These are phyloP conservation scores for Citrus hindsii DNA, from an alignment of 345 rosid species.

Conservation along the genomic window DNA sequence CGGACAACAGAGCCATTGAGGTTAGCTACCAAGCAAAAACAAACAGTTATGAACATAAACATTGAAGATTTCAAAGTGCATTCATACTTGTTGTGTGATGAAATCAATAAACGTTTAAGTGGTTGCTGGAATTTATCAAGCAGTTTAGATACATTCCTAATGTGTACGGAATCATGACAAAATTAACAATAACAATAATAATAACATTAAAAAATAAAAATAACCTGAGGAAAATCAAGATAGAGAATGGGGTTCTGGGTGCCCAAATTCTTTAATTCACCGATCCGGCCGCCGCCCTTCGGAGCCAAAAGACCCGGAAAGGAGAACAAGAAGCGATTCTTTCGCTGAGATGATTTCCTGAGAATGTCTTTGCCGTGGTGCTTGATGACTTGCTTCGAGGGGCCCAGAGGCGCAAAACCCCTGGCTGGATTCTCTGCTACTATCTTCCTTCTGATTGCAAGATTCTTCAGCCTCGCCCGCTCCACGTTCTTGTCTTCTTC, in stretches of 20 bases:
- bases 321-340: slow-evolving; percentile 67
- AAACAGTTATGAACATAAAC: background rate
- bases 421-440: slow-evolving; percentile 47
- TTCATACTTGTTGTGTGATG: background rate
- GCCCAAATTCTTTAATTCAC: slow-evolving; percentile 71
- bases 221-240: slow-evolving; percentile 72
- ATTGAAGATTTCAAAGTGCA: background rate
- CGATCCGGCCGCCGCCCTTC: slow-evolving; percentile 68
- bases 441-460: slow-evolving; percentile 40
- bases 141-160: too few relatives aligned
- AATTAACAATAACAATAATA: background rate
- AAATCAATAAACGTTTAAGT: background rate
- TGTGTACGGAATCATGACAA: too few relatives aligned
- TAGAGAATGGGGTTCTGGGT: slow-evolving; percentile 85
- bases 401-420: slow-evolving; percentile 35
- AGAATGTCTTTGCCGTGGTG: slow-evolving; percentile 81
- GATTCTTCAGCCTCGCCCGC: slow-evolving; percentile 50
- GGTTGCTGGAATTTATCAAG: background rate
- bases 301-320: slow-evolving; percentile 78
- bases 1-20: background rate
- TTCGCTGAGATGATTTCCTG: slow-evolving; percentile 79
- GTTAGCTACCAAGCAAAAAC: background rate
- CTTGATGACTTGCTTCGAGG: slow-evolving; percentile 59
- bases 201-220: background rate
- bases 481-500: slow-evolving; percentile 38